Percentiles rank a stretch among this genome's conserved stretches.
phyloP scores from a whole-genome alignment of 441 rosid genomes.

The Dalechampia spathulata region DNA sequence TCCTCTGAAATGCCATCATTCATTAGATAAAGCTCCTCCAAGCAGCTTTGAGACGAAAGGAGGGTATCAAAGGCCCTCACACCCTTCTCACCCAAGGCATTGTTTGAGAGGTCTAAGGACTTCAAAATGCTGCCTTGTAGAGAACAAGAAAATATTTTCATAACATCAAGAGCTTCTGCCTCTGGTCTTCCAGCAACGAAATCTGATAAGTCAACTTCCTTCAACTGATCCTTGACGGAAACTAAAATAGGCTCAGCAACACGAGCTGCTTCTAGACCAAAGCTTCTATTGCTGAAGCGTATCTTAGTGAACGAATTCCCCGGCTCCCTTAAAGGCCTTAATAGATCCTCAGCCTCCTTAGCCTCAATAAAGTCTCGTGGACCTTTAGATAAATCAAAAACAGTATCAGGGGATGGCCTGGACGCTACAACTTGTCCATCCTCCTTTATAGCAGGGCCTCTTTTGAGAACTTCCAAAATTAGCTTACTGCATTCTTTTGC shows the following conservation, averaged over 20 bases:
- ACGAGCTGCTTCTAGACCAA: constrained; percentile 69
- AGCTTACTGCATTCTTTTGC: constrained; percentile 87
- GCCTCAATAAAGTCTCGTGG: constrained; percentile 69
- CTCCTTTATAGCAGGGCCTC: constrained; percentile 40
- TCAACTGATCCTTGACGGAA: constrained; percentile 63
- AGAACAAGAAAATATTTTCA: constrained; percentile 65
- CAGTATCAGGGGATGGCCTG: constrained; percentile 28
- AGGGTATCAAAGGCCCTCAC: too few species aligned
- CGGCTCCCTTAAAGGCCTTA: constrained; percentile 61
- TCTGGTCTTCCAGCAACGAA: constrained; percentile 87
- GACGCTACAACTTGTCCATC: constrained; percentile 26
- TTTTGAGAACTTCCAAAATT: constrained; percentile 71
- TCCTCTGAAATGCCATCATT: too few species aligned
- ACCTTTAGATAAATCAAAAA: constrained; percentile 79
- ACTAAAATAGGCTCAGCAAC: constrained; percentile 71
- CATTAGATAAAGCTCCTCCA: too few species aligned
- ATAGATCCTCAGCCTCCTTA: constrained; percentile 71
- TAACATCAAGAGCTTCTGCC: constrained; percentile 89
- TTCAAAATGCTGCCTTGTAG: constrained; percentile 60
- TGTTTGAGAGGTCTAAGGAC: constrained; percentile 76
- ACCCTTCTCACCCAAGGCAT: too few species aligned
- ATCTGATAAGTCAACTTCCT: constrained; percentile 84
- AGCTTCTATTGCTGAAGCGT: constrained; percentile 94
- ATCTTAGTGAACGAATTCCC: constrained; percentile 65
- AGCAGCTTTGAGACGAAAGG: too few species aligned